These are phyloP conservation scores for Vaccinium darrowii DNA, from an alignment of 148 eudicot species.

Conservation along the genomic window DNA sequence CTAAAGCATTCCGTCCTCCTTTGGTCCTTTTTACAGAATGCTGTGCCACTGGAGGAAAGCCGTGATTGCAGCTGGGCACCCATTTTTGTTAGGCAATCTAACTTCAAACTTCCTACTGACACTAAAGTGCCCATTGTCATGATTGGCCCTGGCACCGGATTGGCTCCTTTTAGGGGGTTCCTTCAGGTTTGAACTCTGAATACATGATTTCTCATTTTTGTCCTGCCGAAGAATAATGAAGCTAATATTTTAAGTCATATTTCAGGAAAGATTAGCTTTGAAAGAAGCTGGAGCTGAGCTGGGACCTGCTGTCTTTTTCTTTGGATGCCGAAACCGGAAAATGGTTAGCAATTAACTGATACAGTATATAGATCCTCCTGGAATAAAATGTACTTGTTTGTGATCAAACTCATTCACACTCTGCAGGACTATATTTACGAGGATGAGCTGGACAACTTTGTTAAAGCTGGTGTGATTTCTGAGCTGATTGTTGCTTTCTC, in stretches of 20 bases:
- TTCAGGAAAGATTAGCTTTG: constrained; percentile 82
- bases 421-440: constrained; percentile 83
- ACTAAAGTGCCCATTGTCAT: constrained; percentile 74
- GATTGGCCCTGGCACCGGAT: constrained; percentile 99
- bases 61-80: constrained; percentile 78
- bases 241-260: background rate
- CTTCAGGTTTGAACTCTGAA: constrained; percentile 58
- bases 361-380: background rate
- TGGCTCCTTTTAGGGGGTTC: constrained; percentile 99
- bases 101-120: constrained; percentile 88
- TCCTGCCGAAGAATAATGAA: background rate
- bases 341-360: constrained; percentile 44
- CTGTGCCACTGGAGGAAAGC: constrained; percentile 62
- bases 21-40: constrained; percentile 61
- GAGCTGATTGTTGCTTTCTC: constrained; percentile 92
- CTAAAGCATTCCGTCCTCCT: background rate
- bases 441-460: constrained; percentile 70
- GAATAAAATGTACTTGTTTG: background rate
- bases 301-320: constrained; percentile 69
- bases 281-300: constrained; percentile 84
- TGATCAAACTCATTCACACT: background rate
- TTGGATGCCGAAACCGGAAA: constrained; percentile 86
- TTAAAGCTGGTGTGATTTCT: constrained; percentile 69
- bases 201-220: background rate
- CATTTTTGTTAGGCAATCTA: constrained; percentile 83